Evolutionary conservation across 2,329 filamentous ascomycete species (phyloP), one percentile per base, ranked within the genome.

Genomic region (Didymella sp.): DNA sequence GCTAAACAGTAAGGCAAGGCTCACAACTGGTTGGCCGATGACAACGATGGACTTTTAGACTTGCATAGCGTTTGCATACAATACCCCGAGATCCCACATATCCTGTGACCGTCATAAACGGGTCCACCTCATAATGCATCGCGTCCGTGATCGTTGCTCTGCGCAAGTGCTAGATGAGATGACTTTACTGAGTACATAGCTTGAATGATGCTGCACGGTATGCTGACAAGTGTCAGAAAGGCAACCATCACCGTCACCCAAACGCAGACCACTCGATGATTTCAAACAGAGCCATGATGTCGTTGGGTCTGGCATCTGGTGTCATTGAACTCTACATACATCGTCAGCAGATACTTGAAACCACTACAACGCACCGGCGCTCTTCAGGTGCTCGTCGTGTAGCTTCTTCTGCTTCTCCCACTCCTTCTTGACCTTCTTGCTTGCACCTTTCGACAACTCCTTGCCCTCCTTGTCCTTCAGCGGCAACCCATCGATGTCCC

Each of bases 351-450:
- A 2, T 11, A 5, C 19, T 3, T 4, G 4, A 13, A 21, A 8
- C 17, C 11, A 21, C 5, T 22, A 38, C 8, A n/a, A 38, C 19
- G 35, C 19, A 38, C 35, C 35, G 13, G 35, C 35, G 40, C 62
- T 56, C 54, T 68, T 70, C 21, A 68, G 21, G 51, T 69, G 58
- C 61, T 75, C 72, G 22, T 93, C 89, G 74, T 93, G 88, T 56
- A 85, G 75, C 83, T 94, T 96, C 82, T 92, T 95, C 80, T 97
- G 94, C 73, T 83, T 87, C 67, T 96, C 90, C 91, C 91, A 96
- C 53, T 92, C 88, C 81, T 97, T 97, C 78, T 83, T 88, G 66
- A 96, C 76, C 80, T 91, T 93, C 83, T 97, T 97, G 47, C 79
- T 71, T 71, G 87, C 85, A 58, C 84, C 89, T 81, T 96, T 96